Evolutionary conservation across 345 rosid species (phyloP).

Genomic region (Salix arbutifolia): DNA sequence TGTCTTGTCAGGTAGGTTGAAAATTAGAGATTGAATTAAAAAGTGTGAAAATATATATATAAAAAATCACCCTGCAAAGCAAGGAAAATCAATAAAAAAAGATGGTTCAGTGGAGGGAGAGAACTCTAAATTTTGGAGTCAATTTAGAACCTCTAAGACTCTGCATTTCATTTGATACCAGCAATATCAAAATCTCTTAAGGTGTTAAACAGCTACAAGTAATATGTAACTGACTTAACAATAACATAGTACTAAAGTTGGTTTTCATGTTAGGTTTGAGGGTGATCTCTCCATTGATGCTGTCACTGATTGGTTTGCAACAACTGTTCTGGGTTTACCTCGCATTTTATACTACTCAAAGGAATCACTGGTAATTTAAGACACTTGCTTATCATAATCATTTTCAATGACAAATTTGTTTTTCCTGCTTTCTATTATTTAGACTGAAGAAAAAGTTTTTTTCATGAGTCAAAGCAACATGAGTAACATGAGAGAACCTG

Average conservation of each 20-base stretch:
- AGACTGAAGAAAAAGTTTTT: background rate
- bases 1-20: conserved; percentile 69
- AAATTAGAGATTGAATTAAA: conserved; percentile 4
- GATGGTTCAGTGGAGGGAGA: background rate
- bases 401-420: background rate
- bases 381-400: conserved; percentile 6
- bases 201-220: background rate
- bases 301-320: conserved; percentile 81
- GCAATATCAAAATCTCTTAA: background rate
- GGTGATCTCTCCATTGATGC: conserved; percentile 73
- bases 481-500: background rate
- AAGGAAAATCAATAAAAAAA: background rate
- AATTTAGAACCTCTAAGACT: background rate
- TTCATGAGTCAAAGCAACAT: background rate
- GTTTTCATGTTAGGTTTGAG: conserved; percentile 53
- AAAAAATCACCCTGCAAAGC: background rate
- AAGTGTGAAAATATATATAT: background rate
- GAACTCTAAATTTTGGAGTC: background rate
- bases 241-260: conserved; percentile 1
- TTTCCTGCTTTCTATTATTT: background rate
- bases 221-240: conserved; percentile 5
- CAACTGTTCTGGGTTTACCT: conserved; percentile 62
- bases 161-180: background rate
- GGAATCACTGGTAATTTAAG: conserved; percentile 70
- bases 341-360: conserved; percentile 76